These are phyloP conservation scores for Trichophyton benhamiae DNA, from an alignment of 2,329 filamentous ascomycete species.

Conservation along the genomic window DNA sequence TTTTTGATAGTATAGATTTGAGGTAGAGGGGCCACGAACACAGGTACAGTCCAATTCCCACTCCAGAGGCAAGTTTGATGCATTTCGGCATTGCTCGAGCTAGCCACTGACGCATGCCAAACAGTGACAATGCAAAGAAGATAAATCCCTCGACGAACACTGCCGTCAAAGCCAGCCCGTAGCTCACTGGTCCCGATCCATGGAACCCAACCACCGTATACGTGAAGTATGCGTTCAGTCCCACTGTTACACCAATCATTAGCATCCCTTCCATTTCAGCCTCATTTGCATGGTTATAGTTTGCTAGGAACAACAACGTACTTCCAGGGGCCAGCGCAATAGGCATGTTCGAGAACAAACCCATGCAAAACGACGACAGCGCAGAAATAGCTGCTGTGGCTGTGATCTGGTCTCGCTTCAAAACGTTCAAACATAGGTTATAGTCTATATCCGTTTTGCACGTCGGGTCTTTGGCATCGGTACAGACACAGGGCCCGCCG, in stretches of 20 bases:
- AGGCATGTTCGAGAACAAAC: conserved; percentile 67
- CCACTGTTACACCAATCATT: conserved; percentile 40
- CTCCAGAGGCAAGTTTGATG: conserved; percentile 76
- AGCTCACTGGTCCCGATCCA: conserved; percentile 61
- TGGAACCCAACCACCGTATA: conserved; percentile 70
- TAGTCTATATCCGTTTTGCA: conserved; percentile 41
- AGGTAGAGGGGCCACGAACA: conserved; percentile 10
- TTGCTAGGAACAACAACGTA: conserved; percentile 10
- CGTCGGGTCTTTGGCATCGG: conserved; percentile 31
- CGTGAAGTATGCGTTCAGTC: conserved; percentile 77
- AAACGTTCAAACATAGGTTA: conserved; percentile 36
- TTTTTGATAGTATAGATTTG: too few relatives aligned
- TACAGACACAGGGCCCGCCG: conserved; percentile 66
- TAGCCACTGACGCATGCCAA: conserved; percentile 79
- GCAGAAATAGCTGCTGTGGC: conserved; percentile 74
- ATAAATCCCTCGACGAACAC: conserved; percentile 83
- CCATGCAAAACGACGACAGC: conserved; percentile 71
- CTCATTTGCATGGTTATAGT: neutral
- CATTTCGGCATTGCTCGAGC: conserved; percentile 69
- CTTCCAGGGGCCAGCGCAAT: conserved; percentile 60
- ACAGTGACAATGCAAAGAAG: conserved; percentile 65
- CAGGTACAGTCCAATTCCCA: conserved; percentile 74
- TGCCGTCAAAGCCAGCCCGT: conserved; percentile 64
- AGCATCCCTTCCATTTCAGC: too few relatives aligned
- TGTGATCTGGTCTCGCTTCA: conserved; percentile 71